Conservation (phyloP, 208 protist genomes). For the Leishmania aethiopica region DNA sequence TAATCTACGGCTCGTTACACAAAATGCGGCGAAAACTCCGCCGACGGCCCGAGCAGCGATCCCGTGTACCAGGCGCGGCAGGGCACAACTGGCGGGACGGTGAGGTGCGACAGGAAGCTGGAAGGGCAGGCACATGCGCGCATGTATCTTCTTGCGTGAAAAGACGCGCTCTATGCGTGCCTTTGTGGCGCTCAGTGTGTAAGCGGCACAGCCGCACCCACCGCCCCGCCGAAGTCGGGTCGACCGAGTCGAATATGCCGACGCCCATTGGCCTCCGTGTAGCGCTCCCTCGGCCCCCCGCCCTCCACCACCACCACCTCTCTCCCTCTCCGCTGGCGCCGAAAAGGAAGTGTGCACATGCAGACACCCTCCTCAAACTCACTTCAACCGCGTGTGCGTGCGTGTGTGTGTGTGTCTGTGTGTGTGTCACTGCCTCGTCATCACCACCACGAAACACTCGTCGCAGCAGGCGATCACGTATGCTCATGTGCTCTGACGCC, state of each 20-base stretch:
- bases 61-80: not conserved
- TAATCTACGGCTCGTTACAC: not conserved
- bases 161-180: not conserved
- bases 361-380: not conserved
- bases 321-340: not conserved
- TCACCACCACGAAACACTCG: not conserved
- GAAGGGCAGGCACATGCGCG: not conserved
- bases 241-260: not conserved
- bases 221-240: not conserved
- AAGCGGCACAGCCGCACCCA: not conserved
- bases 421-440: not conserved
- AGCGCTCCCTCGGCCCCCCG: not conserved
- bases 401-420: not conserved
- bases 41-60: not conserved
- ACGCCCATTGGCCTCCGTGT: not conserved
- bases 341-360: not conserved
- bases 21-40: not conserved
- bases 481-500: not conserved
- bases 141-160: not conserved
- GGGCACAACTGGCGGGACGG: not conserved
- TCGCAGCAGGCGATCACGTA: not conserved
- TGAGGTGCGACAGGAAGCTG: not conserved
- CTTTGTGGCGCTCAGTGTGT: not conserved
- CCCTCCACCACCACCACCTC: not conserved
- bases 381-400: not conserved